These are phyloP conservation scores for Ophiocordyceps camponoti-saundersi DNA, from an alignment of 2,329 filamentous ascomycete genomes.

Conservation along the genomic window DNA sequence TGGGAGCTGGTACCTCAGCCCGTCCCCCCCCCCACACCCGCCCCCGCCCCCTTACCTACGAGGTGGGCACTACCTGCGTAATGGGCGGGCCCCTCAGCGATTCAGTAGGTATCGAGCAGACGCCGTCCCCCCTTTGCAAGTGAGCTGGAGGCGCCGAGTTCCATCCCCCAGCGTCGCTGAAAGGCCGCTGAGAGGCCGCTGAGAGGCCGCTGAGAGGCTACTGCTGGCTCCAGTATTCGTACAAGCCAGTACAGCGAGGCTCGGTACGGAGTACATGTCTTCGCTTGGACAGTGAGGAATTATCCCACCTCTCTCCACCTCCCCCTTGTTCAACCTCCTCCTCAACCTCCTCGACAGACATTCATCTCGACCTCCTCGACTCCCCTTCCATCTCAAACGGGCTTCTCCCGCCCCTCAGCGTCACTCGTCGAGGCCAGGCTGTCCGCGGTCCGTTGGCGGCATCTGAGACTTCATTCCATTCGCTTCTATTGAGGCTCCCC, in stretches of 20 bases:
- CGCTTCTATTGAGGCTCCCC: neutral
- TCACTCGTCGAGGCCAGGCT: neutral
- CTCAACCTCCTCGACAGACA: neutral
- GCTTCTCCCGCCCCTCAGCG: neutral
- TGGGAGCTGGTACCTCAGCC: neutral
- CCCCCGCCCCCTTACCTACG: too few species aligned
- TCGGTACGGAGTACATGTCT: neutral
- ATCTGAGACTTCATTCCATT: conserved; percentile 1
- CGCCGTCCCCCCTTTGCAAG: too few species aligned
- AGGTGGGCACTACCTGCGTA: too few species aligned
- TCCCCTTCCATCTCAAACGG: neutral
- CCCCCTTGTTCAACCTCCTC: neutral
- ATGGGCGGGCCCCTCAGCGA: too few species aligned
- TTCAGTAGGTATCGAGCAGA: too few species aligned
- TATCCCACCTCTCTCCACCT: neutral
- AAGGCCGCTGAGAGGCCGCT: too few species aligned
- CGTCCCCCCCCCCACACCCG: neutral
- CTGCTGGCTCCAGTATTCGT: too few species aligned
- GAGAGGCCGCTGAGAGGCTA: neutral
- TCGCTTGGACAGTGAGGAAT: neutral
- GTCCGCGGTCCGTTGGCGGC: neutral
- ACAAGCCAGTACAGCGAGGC: neutral
- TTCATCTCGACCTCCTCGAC: neutral
- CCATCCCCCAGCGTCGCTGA: too few species aligned
- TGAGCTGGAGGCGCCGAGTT: too few species aligned